These are phyloP conservation scores for Fraxinus latifolia DNA, from an alignment of 305 asterid species.

Conservation along the genomic window DNA sequence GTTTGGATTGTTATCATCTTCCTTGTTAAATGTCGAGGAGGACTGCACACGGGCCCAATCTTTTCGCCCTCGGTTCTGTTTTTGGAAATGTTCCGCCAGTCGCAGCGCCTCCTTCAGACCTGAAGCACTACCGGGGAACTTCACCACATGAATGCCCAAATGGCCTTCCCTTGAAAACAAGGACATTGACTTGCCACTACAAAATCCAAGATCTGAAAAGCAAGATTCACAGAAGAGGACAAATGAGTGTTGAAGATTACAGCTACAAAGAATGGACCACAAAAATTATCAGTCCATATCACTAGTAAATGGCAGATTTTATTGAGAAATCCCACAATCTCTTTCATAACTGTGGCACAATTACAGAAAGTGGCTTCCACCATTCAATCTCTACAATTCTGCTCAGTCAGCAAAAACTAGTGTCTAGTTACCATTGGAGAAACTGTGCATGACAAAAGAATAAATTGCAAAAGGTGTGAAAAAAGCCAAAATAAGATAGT, in stretches of 20 bases:
- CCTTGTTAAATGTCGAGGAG: conserved; percentile 38
- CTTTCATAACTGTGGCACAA: background rate
- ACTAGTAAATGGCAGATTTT: background rate
- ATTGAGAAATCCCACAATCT: background rate
- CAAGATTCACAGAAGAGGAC: conserved; percentile 25
- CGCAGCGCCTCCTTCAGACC: conserved; percentile 73
- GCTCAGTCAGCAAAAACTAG: background rate
- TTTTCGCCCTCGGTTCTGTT: conserved; percentile 59
- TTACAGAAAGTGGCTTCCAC: background rate
- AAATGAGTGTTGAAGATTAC: conserved; percentile 13
- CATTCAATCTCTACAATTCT: background rate
- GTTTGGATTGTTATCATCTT: conserved; percentile 73
- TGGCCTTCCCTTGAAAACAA: conserved; percentile 81
- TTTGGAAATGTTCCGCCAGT: conserved; percentile 61
- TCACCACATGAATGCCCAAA: conserved; percentile 67
- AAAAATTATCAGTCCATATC: background rate
- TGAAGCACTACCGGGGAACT: conserved; percentile 58
- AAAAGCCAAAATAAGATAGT: background rate
- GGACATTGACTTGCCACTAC: conserved; percentile 78
- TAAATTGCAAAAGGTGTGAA: background rate
- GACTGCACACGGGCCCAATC: conserved; percentile 70
- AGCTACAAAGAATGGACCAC: background rate
- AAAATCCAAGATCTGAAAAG: conserved; percentile 73
- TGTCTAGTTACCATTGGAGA: background rate
- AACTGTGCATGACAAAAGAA: background rate